A percentile compares a stretch with the other conserved stretches of the same genome.
phyloP scores from a whole-genome alignment of 2,329 filamentous ascomycete genomes.

The Fusarium sp. region DNA sequence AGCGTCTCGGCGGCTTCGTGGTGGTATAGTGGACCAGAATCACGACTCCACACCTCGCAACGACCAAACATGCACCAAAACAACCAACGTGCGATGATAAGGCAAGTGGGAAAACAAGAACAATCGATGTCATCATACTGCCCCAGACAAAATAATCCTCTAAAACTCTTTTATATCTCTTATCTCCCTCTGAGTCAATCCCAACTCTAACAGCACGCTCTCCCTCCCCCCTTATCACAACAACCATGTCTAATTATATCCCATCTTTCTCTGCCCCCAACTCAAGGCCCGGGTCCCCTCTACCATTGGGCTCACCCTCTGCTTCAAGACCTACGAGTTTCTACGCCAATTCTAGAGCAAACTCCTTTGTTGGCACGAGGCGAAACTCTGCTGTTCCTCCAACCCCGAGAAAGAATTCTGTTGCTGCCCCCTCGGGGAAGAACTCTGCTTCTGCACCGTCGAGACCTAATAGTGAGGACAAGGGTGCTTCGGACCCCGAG shows the following conservation, averaged over 20 bases:
- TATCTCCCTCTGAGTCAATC: constrained; percentile 15
- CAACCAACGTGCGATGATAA: constrained; percentile 26
- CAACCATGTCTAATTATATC: constrained; percentile 39
- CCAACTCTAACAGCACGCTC: constrained; percentile 8
- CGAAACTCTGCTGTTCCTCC: constrained; percentile 11
- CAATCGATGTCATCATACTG: constrained; percentile 36
- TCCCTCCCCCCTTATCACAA: constrained; percentile 3
- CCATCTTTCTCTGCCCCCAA: constrained; percentile 40
- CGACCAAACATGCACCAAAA: constrained; percentile 16
- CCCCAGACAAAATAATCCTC: constrained; percentile 1
- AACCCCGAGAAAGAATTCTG: constrained; percentile 23
- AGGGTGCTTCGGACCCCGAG: constrained; percentile 30
- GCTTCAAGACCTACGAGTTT: constrained; percentile 40
- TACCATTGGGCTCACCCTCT: constrained; percentile 34
- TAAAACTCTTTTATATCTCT: constrained; percentile 20
- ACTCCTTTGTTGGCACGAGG: constrained; percentile 34
- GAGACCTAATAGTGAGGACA: constrained; percentile 11
- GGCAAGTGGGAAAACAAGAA: constrained; percentile 11
- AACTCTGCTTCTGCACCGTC: constrained; percentile 16
- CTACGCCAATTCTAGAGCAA: constrained; percentile 37
- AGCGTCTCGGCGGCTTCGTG: constrained; percentile 40
- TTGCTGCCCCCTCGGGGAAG: constrained; percentile 25
- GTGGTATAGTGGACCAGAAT: constrained; percentile 40
- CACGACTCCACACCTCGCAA: constrained; percentile 33
- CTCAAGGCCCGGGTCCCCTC: constrained; percentile 37